Percentiles rank a stretch among this genome's conserved stretches.
Evolutionary conservation across 169 alveolate genomes (phyloP).

Genomic region (Eimeria necatrix): DNA sequence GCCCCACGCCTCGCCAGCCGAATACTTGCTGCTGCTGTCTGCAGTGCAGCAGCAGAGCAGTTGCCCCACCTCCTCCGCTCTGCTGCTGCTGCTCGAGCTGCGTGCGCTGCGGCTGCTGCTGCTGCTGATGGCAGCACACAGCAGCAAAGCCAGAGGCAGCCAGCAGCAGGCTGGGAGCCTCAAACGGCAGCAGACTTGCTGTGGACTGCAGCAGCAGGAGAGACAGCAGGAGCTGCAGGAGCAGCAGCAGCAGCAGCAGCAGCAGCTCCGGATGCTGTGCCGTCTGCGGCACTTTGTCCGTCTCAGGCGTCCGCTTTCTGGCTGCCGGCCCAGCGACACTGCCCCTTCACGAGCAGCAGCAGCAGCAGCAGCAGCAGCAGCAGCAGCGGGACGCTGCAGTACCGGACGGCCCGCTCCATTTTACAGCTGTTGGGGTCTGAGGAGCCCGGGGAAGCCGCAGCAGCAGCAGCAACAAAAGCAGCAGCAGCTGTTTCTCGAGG

Average conservation of each 20-base stretch:
- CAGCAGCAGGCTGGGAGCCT: conserved; percentile 24
- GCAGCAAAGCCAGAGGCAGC: background rate
- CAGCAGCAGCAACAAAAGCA: conserved; percentile 54
- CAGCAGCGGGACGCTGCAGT: conserved; percentile 16
- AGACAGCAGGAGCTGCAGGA: background rate
- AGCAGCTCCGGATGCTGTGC: background rate
- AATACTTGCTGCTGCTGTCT: conserved; percentile 60
- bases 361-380: conserved; percentile 64
- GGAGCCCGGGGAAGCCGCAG: conserved; percentile 20
- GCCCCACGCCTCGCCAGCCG: conserved; percentile 74
- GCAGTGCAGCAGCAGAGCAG: conserved; percentile 44
- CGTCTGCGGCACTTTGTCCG: background rate
- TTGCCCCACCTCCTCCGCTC: conserved; percentile 30
- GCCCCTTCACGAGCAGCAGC: conserved; percentile 14
- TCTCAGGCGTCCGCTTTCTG: conserved; percentile 46
- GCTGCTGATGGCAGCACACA: background rate
- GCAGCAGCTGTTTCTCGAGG: conserved; percentile 59
- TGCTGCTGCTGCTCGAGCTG: conserved; percentile 64
- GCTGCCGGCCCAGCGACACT: conserved; percentile 14
- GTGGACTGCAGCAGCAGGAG: conserved; percentile 38
- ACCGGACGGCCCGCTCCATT: conserved; percentile 45
- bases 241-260: conserved; percentile 41
- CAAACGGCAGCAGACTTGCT: conserved; percentile 64
- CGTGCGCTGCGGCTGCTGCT: conserved; percentile 36
- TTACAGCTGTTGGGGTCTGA: conserved; percentile 16